Percentiles rank a stretch among this genome's conserved stretches.
phyloP scores from a whole-genome alignment of 179 eudicot species.

The Silene coronaria region DNA sequence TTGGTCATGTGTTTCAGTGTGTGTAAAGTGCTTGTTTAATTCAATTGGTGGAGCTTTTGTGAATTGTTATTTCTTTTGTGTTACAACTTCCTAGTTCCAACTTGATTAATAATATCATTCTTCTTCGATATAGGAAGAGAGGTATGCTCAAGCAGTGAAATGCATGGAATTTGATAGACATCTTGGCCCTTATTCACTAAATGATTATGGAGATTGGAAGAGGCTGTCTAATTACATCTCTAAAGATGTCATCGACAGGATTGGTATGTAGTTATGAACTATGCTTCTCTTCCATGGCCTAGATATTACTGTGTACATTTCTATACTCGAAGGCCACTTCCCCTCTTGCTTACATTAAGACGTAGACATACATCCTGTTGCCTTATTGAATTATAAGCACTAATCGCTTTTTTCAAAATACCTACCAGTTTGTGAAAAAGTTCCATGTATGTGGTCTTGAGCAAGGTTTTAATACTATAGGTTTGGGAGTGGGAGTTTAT shows the following conservation, averaged over 20 bases:
- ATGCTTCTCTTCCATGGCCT: not conserved
- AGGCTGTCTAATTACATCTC: slow-evolving; percentile 66
- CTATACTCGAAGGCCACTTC: not conserved
- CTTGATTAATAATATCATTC: not conserved
- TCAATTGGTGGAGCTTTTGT: not conserved
- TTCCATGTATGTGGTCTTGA: not conserved
- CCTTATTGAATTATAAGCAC: not conserved
- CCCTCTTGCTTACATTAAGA: not conserved
- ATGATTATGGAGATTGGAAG: slow-evolving; percentile 75
- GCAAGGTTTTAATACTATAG: not conserved
- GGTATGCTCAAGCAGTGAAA: slow-evolving; percentile 74
- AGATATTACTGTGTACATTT: not conserved
- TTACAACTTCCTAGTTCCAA: not conserved
- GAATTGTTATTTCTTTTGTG: not conserved
- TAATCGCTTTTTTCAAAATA: not conserved
- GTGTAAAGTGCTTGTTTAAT: not conserved
- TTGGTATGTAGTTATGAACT: slow-evolving; percentile 71
- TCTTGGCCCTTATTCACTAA: slow-evolving; percentile 74
- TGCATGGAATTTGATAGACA: slow-evolving; percentile 74
- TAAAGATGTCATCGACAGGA: slow-evolving; percentile 57
- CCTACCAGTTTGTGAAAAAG: not conserved
- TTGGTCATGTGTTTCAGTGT: not conserved
- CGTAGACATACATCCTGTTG: not conserved
- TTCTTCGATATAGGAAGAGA: slow-evolving; percentile 49
- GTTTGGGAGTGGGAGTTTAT: not conserved